Base-by-base conservation (phyloP, 1,284 basidiomycete species). In the Ceratobasidium papillatum region DNA sequence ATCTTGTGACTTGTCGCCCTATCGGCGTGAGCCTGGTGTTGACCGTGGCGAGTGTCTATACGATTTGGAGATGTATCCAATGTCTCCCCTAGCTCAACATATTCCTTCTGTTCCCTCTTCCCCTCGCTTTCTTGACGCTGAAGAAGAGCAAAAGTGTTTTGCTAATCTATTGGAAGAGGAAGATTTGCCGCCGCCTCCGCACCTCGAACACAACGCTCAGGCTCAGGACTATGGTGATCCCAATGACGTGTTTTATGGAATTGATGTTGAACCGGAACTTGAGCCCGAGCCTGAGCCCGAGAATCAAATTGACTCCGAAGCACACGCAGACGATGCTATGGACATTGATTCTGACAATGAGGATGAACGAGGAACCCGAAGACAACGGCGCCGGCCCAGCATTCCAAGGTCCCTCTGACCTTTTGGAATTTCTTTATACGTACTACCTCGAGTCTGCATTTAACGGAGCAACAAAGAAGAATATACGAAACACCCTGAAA, bases 361-460 rank as follows among this genome's bases (percentile, higher is more conserved):
- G 36, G 19, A 36, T 4, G 34, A 41, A 3, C 22, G 43, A 64
- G 43, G 43, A 64, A 7, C 43, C 62, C 1, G 43, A 64, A n/a
- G 41, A 43, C 22, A 27, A 64, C 14, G 62, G 49, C 19, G 38
- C 14, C 27, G 43, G n/a, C 8, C n/a, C 62, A 7, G 38, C 43
- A 5, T 43, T 32, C 9, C 27, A 27, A 17, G 25, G 41, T 1
- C 45, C n/a, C 43, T 22, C 41, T n/a, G 62, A 64, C 43, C 17
- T 41, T 64, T 30, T 43, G 62, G 34, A 64, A 64, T 34, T 47
- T 64, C 30, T 64, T 47, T 14, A 64, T 64, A 27, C 43, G 62
- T 3, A 64, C 41, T 49, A 47, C 4, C 8, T 64, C 1, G 38
- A 47, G 7, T n/a, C 45, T 2, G 41, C 62, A 8, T 49, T 49